Evolutionary conservation across 345 rosid genomes (phyloP), one percentile per base, ranked within the genome.

Genomic region (Populus tremula): DNA sequence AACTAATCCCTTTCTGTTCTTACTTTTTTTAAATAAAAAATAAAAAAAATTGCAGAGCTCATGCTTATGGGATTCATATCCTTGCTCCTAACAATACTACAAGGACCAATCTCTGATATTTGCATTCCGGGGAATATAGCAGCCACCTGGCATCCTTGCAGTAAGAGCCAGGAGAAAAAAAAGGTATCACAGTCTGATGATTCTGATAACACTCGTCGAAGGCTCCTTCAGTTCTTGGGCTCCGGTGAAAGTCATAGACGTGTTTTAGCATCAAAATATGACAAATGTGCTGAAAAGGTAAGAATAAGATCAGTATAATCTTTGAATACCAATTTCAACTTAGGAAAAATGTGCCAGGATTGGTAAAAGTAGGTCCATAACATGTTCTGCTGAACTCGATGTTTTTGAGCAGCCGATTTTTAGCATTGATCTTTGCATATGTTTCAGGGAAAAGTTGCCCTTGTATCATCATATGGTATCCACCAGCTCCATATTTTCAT

Each of bases 401-500:
- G 45, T 36, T 64, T 75, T 20, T 27, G 20, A 74, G 49, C 35
- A 27, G 13, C 4, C 35, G 25, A 25, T 59, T 35, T 27, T 29
- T 69, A 69, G 36, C 14, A 35, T 0, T 17, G 18, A 13, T 72
- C 56, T 33, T 69, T 78, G 67, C 31, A 25, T 29, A 39, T 29
- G 25, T 77, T 70, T 71, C 94, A 91, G 98, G 97, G 94, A 0
- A 86, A 91, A 86, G 97, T 94, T 21, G 84, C 98, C 35, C 87
- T 96, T 78, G 91, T 90, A 49, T 89, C 99, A 4, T 56, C 90
- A 5, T 93, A 90, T 33, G 99, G 97, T 0, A 87, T 94, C 74
- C 95, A 96, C 69, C 98, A 94, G 85, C 95, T 96, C 16, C 99
- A n/a, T n/a, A n/a, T n/a, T n/a, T n/a, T n/a, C n/a, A n/a, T n/a